Conservation (phyloP, 2,329 filamentous ascomycete genomes). For the Leptographium wingfieldii region DNA sequence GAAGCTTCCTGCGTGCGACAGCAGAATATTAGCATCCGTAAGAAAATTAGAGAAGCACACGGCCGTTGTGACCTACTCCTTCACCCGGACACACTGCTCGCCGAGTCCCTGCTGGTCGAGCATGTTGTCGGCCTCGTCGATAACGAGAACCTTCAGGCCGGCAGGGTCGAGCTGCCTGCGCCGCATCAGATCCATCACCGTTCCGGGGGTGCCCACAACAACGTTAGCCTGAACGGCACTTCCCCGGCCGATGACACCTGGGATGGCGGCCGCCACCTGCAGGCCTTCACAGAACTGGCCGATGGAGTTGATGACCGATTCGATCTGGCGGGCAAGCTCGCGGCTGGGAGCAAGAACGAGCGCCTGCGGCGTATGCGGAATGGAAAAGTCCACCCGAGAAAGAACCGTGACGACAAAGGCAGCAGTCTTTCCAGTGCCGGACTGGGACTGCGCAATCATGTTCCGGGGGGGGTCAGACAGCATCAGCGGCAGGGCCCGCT, state of each 20-base stretch:
- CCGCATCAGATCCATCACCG: conserved; percentile 76
- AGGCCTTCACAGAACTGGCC: conserved; percentile 71
- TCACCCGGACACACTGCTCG: conserved; percentile 87
- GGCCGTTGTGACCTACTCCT: conserved; percentile 44
- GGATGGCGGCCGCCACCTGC: conserved; percentile 69
- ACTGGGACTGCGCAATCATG: conserved; percentile 98
- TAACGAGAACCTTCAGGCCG: conserved; percentile 67
- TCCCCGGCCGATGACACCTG: conserved; percentile 58
- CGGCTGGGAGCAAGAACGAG: conserved; percentile 83
- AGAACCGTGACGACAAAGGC: conserved; percentile 91
- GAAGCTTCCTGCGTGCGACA: conserved; percentile 48
- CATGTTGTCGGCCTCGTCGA: conserved; percentile 99
- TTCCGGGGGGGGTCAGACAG: conserved; percentile 77
- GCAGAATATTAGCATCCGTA: conserved; percentile 4
- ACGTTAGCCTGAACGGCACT: conserved; percentile 62
- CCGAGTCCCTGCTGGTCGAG: conserved; percentile 89
- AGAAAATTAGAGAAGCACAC: not conserved
- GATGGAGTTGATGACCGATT: conserved; percentile 71
- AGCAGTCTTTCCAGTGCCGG: conserved; percentile 93
- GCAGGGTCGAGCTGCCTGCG: conserved; percentile 60
- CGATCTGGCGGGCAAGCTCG: conserved; percentile 89
- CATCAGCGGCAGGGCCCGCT: conserved; percentile 82
- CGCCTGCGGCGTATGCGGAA: conserved; percentile 63
- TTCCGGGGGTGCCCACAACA: conserved; percentile 88
- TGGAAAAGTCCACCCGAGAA: conserved; percentile 65